phyloP scores from a whole-genome alignment of 441 rosid genomes.

The Gossypium trilobum region DNA sequence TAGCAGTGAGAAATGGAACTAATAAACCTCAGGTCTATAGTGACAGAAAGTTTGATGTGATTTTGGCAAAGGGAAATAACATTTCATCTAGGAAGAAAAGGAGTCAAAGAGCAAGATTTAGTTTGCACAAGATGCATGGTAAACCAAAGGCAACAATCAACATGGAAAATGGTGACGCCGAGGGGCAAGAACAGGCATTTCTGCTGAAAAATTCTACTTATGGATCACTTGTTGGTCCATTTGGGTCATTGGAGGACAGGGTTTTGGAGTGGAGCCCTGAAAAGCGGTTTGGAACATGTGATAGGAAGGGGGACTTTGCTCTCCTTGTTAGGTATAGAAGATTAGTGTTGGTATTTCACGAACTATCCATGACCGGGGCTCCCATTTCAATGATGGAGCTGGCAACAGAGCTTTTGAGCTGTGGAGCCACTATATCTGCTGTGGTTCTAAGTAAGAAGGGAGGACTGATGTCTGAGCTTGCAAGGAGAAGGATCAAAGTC shows the following conservation, averaged over 20 bases:
- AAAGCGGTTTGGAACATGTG: constrained; percentile 86
- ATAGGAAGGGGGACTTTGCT: constrained; percentile 77
- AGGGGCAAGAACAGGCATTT: constrained; percentile 52
- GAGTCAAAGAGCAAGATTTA: constrained; percentile 41
- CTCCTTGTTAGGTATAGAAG: constrained; percentile 95
- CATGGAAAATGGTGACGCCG: constrained; percentile 32
- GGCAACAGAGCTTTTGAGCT: constrained; percentile 93
- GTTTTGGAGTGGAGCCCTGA: constrained; percentile 82
- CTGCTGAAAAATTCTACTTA: constrained; percentile 58
- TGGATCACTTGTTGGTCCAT: constrained; percentile 78
- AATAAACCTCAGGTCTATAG: constrained; percentile 26
- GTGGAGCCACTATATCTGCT: constrained; percentile 92
- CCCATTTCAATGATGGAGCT: constrained; percentile 94
- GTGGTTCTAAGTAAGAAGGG: constrained; percentile 91
- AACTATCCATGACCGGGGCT: constrained; percentile 96
- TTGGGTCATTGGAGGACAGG: constrained; percentile 67
- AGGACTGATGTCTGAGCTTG: constrained; percentile 76
- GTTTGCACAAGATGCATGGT: constrained; percentile 34
- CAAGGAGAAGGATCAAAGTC: constrained; percentile 78
- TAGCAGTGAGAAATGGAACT: constrained; percentile 33
- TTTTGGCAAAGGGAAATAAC: constrained; percentile 37
- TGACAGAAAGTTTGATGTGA: constrained; percentile 37
- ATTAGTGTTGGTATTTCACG: constrained; percentile 80
- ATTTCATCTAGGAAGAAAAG: constrained; percentile 28
- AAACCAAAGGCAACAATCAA: constrained; percentile 33